Evolutionary conservation across 768 basidiomycete genomes (phyloP).

Genomic region (Erythrobasidium yunnanense): DNA sequence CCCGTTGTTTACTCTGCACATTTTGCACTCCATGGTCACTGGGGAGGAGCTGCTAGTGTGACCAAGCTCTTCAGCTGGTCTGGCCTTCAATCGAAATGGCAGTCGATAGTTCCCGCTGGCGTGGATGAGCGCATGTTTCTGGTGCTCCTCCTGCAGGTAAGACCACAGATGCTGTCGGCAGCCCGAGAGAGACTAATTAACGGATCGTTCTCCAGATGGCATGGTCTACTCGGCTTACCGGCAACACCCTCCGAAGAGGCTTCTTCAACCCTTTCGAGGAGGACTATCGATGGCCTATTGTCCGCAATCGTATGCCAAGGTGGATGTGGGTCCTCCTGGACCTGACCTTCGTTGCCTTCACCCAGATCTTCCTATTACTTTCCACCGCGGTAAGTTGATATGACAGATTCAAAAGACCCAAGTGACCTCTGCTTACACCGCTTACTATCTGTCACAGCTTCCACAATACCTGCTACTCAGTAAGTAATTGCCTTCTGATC

Average conservation of each 20-base stretch:
- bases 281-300: constrained; percentile 80
- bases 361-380: constrained; percentile 71
- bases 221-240: constrained; percentile 51
- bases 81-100: neutral
- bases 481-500: constrained; percentile 31
- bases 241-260: constrained; percentile 74
- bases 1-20: constrained; percentile 74
- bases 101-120: constrained; percentile 14
- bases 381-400: constrained; percentile 44
- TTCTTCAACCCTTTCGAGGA: constrained; percentile 55
- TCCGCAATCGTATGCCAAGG: constrained; percentile 49
- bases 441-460: neutral
- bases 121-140: constrained; percentile 36
- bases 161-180: neutral
- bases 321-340: neutral
- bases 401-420: too few relatives aligned
- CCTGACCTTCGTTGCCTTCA: constrained; percentile 47
- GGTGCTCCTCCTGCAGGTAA: constrained; percentile 34
- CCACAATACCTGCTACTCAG: constrained; percentile 42
- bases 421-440: neutral
- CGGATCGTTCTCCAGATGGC: constrained; percentile 33
- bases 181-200: neutral
- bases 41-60: constrained; percentile 22
- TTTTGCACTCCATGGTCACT: constrained; percentile 51
- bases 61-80: constrained; percentile 8